Evolutionary conservation across 345 rosid genomes (phyloP).

Genomic region (Nasturtium officinale): DNA sequence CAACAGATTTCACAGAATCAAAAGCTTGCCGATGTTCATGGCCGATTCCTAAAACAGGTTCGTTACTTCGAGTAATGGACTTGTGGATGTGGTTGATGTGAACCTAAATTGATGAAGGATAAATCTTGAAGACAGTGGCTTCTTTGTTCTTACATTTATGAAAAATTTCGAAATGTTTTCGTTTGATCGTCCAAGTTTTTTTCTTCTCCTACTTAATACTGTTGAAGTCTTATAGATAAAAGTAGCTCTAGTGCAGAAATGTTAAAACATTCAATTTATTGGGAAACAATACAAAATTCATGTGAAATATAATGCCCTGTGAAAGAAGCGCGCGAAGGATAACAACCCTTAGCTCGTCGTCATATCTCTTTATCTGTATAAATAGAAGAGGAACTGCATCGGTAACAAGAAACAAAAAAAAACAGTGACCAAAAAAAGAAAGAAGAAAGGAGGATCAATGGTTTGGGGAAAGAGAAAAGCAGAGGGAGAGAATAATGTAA

Average conservation of each 20-base stretch:
- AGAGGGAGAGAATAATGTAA: neutral
- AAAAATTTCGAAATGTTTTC: slow-evolving; percentile 3
- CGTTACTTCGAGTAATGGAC: neutral
- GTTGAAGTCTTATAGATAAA: neutral
- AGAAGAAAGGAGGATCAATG: slow-evolving; percentile 24
- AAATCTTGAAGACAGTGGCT: slow-evolving; percentile 27
- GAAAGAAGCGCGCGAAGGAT: neutral
- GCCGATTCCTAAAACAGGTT: slow-evolving; percentile 9
- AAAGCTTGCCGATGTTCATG: slow-evolving; percentile 29
- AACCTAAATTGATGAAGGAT: slow-evolving; percentile 3
- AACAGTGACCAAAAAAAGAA: slow-evolving; percentile 5
- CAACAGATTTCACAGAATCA: slow-evolving; percentile 13
- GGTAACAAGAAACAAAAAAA: neutral
- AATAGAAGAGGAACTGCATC: neutral
- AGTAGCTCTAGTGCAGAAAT: slow-evolving; percentile 18
- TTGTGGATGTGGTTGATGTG: slow-evolving; percentile 22
- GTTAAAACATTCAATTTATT: neutral
- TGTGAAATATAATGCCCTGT: neutral
- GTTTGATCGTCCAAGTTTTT: neutral
- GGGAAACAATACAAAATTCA: neutral
- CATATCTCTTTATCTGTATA: neutral
- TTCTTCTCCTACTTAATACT: neutral
- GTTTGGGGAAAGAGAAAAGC: slow-evolving; percentile 21
- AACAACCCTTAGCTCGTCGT: neutral
- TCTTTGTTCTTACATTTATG: slow-evolving; percentile 21